Evolutionary conservation across 2,329 filamentous ascomycete species (phyloP).

Genomic region (Lachnellula occidentalis): DNA sequence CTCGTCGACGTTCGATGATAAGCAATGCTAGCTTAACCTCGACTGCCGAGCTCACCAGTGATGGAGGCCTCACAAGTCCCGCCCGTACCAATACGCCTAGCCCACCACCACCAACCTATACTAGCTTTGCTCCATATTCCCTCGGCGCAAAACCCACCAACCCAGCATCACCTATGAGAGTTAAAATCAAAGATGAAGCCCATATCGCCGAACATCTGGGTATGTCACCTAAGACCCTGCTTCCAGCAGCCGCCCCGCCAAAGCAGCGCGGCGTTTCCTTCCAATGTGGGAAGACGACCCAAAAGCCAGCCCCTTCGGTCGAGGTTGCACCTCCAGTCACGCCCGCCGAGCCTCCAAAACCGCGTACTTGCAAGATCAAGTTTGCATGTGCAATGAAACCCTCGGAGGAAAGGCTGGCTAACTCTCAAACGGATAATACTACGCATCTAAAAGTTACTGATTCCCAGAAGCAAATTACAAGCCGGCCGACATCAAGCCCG

Average conservation of each 20-base stretch:
- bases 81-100: slow-evolving; percentile 84
- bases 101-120: slow-evolving; percentile 62
- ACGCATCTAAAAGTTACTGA: slow-evolving; percentile 16
- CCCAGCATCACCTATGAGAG: slow-evolving; percentile 9
- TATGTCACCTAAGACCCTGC: slow-evolving; percentile 41
- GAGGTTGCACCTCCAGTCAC: slow-evolving; percentile 30
- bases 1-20: slow-evolving; percentile 51
- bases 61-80: slow-evolving; percentile 84
- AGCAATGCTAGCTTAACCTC: slow-evolving; percentile 78
- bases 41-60: slow-evolving; percentile 89
- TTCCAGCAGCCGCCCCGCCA: slow-evolving; percentile 56
- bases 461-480: slow-evolving; percentile 10
- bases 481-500: slow-evolving; percentile 25
- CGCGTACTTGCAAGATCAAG: slow-evolving; percentile 61
- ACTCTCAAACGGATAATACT: slow-evolving; percentile 5
- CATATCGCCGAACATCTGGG: slow-evolving; percentile 11
- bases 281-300: slow-evolving; percentile 51
- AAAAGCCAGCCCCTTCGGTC: slow-evolving; percentile 35
- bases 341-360: slow-evolving; percentile 35
- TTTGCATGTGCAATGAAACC: slow-evolving; percentile 62
- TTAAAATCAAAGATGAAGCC: slow-evolving; percentile 7
- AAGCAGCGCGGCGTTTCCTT: slow-evolving; percentile 92
- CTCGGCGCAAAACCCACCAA: slow-evolving; percentile 17
- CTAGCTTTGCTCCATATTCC: slow-evolving; percentile 31
- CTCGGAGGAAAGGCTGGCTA: slow-evolving; percentile 30